These are phyloP conservation scores for Pseudocercospora cruenta DNA, from an alignment of 2,329 filamentous ascomycete genomes.

Conservation along the genomic window DNA sequence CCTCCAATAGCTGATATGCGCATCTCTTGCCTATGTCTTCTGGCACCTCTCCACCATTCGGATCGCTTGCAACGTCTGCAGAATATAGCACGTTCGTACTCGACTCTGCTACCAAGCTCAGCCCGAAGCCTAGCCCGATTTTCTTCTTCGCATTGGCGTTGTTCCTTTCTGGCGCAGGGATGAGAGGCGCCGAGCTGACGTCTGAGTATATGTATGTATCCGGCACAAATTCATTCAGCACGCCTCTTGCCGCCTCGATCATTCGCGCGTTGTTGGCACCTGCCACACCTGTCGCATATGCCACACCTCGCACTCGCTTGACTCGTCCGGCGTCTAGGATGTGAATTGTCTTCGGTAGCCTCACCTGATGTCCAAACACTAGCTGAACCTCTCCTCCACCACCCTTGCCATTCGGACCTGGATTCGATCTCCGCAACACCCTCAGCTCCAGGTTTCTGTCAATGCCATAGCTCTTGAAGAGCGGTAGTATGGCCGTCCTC, in stretches of 20 bases:
- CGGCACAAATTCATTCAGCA: constrained; percentile 81
- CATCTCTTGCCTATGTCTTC: constrained; percentile 89
- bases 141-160: constrained; percentile 56
- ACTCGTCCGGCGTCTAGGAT: constrained; percentile 81
- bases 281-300: constrained; percentile 88
- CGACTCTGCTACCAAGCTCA: constrained; percentile 91
- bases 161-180: constrained; percentile 71
- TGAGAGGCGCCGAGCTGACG: constrained; percentile 61
- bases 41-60: constrained; percentile 78
- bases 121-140: constrained; percentile 86
- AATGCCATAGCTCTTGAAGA: constrained; percentile 91
- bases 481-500: constrained; percentile 85
- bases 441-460: constrained; percentile 82
- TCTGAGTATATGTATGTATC: constrained; percentile 89
- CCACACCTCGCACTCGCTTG: constrained; percentile 87
- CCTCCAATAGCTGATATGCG: constrained; percentile 85
- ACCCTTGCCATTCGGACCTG: constrained; percentile 72
- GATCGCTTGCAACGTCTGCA: constrained; percentile 75
- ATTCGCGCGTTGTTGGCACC: constrained; percentile 92
- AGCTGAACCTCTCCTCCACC: constrained; percentile 93
- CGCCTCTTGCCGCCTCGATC: constrained; percentile 85
- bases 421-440: constrained; percentile 77
- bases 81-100: constrained; percentile 84
- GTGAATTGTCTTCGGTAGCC: constrained; percentile 91
- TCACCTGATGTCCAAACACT: constrained; percentile 88